Evolutionary conservation across 1,139 yeast genomes (phyloP), one percentile per base, ranked within the genome.

Genomic region (Blastobotrys petasosporus): DNA sequence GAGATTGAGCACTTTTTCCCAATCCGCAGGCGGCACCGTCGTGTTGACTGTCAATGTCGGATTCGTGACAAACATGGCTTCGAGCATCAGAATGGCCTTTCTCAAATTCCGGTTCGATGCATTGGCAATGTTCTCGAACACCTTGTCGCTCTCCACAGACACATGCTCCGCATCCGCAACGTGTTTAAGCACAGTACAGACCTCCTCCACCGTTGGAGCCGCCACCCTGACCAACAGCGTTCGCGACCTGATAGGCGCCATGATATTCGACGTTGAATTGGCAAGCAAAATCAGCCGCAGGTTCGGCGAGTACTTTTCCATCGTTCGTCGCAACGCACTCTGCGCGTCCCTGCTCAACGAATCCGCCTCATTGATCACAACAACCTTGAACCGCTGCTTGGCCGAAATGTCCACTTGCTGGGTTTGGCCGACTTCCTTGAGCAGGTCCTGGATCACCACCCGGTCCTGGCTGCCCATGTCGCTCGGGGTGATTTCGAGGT

Each of bases 381-480:
- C 97, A 37, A 90, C 85, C 64, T 90, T 92, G 69, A 88, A 92
- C 51, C 90, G 72, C 61, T 86, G 94, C 55, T 74, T 81, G 40
- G 78, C 78, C 29, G 75, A 63, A 54, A 82, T 77, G 60, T 90
- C 97, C 23, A 92, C 90, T 60, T 90, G 96, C 60, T 90, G 97
- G 9, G 94, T 85, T 55, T 90, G 95, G 1, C 97, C 98, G 44
- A 92, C 80, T 54, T 92, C 97, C 62, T 92, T 92, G 57, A 92
- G 74, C 53, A 94, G 70, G 60, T 92, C 97, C 63, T 92, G 97
- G 55, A 92, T 88, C 16, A 94, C 96, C 45, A 92, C 85, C 52
- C 97, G 75, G 65, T 92, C 98, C 61, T 87, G 87, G 64, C 84
- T 87, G 4, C 97, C 97, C 83, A 90, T 83, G 65, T 92, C 98